These are phyloP conservation scores for Aeschynomene evenia DNA, from an alignment of 306 rosid genomes.

Conservation along the genomic window DNA sequence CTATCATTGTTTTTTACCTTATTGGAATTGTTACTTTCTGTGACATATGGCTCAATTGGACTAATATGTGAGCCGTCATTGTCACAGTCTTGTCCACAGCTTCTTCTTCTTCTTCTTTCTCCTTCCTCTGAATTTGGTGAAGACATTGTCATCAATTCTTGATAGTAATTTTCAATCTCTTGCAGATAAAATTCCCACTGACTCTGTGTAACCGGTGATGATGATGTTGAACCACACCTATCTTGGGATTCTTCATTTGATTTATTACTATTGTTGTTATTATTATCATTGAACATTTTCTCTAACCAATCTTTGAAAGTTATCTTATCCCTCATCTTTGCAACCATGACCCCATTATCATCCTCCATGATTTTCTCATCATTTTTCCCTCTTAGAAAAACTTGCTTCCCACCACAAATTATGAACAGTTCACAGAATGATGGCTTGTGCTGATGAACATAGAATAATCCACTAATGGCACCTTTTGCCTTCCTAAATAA, in stretches of 20 bases:
- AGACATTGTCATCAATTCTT: constrained; percentile 41
- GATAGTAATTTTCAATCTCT: constrained; percentile 62
- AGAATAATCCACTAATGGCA: constrained; percentile 65
- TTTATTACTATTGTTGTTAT: too few species aligned
- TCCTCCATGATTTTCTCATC: constrained; percentile 74
- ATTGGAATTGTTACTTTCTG: constrained; percentile 36
- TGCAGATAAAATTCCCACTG: constrained; percentile 61
- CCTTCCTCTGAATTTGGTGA: constrained; percentile 46
- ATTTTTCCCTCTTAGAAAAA: constrained; percentile 47
- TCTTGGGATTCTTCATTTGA: constrained; percentile 34
- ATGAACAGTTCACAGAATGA: constrained; percentile 67
- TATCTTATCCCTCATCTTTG: constrained; percentile 51
- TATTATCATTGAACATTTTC: constrained; percentile 58
- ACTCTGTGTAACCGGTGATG: constrained; percentile 40
- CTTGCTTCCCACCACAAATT: constrained; percentile 76
- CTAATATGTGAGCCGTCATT: constrained; percentile 34
- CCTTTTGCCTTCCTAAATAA: constrained; percentile 67
- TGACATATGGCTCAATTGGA: constrained; percentile 49
- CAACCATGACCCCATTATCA: constrained; percentile 66
- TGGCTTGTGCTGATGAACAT: constrained; percentile 71
- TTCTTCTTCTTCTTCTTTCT: too few species aligned
- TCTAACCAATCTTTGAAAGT: constrained; percentile 71
- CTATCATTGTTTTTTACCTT: constrained; percentile 47
- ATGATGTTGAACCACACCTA: constrained; percentile 34
- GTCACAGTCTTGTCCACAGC: constrained; percentile 36